Evolutionary conservation across 805 yeast species (phyloP).

Genomic region (Yarrowia sp.): DNA sequence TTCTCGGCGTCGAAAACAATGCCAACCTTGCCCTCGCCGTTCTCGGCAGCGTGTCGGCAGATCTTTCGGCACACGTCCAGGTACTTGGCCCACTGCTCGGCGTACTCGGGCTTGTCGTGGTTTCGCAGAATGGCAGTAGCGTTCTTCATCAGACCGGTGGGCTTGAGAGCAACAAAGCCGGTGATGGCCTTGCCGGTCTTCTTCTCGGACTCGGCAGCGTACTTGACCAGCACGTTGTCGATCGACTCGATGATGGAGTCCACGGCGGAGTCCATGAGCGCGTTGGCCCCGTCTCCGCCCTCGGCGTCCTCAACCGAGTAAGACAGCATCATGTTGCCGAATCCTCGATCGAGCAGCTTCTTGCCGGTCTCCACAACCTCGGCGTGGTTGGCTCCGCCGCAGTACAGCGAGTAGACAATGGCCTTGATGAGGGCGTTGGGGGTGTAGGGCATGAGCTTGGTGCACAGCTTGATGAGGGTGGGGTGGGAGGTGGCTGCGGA

Average conservation of each 20-base stretch:
- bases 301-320: constrained; percentile 91
- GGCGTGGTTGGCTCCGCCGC: constrained; percentile 79
- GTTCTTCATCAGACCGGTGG: constrained; percentile 78
- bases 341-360: constrained; percentile 65
- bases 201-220: constrained; percentile 44
- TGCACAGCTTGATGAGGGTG: constrained; percentile 35
- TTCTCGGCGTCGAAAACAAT: constrained; percentile 85
- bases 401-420: constrained; percentile 76
- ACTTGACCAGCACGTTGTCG: constrained; percentile 57
- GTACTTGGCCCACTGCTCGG: constrained; percentile 52
- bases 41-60: constrained; percentile 49
- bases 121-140: constrained; percentile 71
- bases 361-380: constrained; percentile 72
- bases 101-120: constrained; percentile 52
- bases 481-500: constrained; percentile 39
- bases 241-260: constrained; percentile 53
- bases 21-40: constrained; percentile 51
- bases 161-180: constrained; percentile 90
- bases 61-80: constrained; percentile 64
- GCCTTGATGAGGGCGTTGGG: constrained; percentile 69
- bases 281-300: constrained; percentile 48
- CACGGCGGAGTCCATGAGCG: constrained; percentile 33
- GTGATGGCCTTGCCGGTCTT: constrained; percentile 46
- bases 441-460: constrained; percentile 37
- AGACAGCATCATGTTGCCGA: constrained; percentile 92